These are phyloP conservation scores for Emergomyces pasteurianus DNA, from an alignment of 2,329 filamentous ascomycete genomes.

Conservation along the genomic window DNA sequence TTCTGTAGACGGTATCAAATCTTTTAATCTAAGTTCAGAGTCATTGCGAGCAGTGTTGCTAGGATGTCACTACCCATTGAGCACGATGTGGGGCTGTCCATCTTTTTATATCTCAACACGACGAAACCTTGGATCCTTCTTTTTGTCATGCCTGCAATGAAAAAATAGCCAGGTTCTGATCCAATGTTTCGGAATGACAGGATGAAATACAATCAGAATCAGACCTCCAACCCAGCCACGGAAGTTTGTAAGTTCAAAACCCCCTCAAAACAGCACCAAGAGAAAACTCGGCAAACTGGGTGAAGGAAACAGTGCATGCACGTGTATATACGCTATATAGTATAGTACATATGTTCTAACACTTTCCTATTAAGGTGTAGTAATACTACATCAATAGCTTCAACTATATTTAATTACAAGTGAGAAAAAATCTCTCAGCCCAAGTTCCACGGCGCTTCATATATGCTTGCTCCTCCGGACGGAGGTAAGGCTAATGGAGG, in stretches of 20 bases:
- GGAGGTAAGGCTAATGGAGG: background rate
- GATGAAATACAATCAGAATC: background rate
- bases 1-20: background rate
- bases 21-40: too few relatives aligned
- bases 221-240: background rate
- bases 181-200: background rate
- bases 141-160: background rate
- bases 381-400: conserved; percentile 7
- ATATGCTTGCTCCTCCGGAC: background rate
- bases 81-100: background rate
- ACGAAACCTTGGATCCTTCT: background rate
- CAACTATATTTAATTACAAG: conserved; percentile 8
- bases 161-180: background rate
- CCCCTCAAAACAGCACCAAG: too few relatives aligned
- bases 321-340: background rate
- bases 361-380: background rate
- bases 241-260: background rate
- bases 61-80: background rate
- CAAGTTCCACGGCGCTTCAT: background rate
- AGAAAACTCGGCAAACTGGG: background rate
- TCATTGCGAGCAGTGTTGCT: background rate
- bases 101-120: background rate
- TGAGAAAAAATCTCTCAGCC: background rate
- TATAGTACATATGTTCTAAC: background rate
- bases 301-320: background rate